These are phyloP conservation scores for Crithidia acanthocephali DNA, from an alignment of 208 protist genomes.

Conservation along the genomic window DNA sequence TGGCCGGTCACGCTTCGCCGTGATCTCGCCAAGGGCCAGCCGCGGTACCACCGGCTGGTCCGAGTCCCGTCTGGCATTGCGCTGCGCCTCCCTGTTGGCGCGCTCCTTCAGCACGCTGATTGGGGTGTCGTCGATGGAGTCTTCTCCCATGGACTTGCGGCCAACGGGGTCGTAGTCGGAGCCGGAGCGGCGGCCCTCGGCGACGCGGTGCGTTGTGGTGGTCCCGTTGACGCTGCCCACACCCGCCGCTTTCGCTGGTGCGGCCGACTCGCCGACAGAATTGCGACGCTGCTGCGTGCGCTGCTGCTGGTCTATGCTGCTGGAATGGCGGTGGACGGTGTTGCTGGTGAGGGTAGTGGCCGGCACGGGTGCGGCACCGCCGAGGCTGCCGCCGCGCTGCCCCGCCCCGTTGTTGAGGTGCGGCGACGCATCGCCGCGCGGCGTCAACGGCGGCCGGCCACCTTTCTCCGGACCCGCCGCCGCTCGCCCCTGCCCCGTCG, in stretches of 20 bases:
- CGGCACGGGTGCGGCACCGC: not conserved
- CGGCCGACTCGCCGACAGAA: not conserved
- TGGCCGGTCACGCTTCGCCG: conserved; percentile 23
- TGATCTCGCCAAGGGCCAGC: conserved; percentile 29
- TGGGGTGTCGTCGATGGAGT: conserved; percentile 25
- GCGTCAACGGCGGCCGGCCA: conserved; percentile 17
- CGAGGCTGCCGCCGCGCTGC: conserved; percentile 11
- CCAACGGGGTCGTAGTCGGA: conserved; percentile 11
- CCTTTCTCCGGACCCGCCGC: not conserved
- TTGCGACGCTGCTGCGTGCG: not conserved
- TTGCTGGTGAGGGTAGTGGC: conserved; percentile 3
- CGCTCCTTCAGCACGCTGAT: conserved; percentile 34
- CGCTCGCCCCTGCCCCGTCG: not conserved
- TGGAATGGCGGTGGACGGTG: conserved; percentile 11
- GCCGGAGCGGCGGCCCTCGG: conserved; percentile 9
- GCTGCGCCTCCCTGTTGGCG: conserved; percentile 16
- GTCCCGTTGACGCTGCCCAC: not conserved
- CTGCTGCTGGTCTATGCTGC: conserved; percentile 6
- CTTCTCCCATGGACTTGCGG: not conserved
- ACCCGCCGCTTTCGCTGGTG: not conserved
- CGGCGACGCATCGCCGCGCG: conserved; percentile 13
- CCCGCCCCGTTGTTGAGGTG: not conserved
- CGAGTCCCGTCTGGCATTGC: conserved; percentile 18
- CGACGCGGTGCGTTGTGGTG: conserved; percentile 3
- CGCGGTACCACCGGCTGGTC: conserved; percentile 27